A percentile compares a stretch with the other conserved stretches of the same genome.
phyloP scores from a whole-genome alignment of 257 asterid species.

The Penstemon eatonii region DNA sequence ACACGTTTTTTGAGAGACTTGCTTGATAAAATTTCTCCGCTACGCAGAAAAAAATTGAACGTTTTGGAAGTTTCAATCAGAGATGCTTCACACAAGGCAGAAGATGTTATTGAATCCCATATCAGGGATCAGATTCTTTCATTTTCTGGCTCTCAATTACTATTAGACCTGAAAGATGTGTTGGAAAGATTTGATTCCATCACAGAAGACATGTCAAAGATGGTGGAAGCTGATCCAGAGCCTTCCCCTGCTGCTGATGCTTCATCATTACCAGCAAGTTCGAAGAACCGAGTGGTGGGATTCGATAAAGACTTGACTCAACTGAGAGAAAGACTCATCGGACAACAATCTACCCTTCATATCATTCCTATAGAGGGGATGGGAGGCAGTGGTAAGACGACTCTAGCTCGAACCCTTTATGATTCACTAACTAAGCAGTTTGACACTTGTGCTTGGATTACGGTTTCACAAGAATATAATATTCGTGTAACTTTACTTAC shows the following conservation, averaged over 20 bases:
- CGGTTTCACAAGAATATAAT: neutral
- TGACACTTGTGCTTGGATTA: neutral
- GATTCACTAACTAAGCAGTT: neutral
- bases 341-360: neutral
- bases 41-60: neutral
- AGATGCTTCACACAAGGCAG: neutral
- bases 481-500: neutral
- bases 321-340: neutral
- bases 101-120: neutral
- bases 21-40: neutral
- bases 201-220: neutral
- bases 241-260: too few relatives aligned
- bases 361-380: neutral
- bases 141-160: neutral
- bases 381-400: constrained; percentile 6
- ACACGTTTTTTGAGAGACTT: neutral
- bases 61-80: neutral
- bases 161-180: neutral
- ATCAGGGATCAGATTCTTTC: neutral
- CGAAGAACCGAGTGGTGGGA: neutral
- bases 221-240: neutral
- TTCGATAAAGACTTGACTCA: neutral
- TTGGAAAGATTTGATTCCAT: neutral
- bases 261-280: too few relatives aligned
- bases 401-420: neutral